Evolutionary conservation across 768 basidiomycete genomes (phyloP).

Genomic region (Rhizopogon vinicolor): DNA sequence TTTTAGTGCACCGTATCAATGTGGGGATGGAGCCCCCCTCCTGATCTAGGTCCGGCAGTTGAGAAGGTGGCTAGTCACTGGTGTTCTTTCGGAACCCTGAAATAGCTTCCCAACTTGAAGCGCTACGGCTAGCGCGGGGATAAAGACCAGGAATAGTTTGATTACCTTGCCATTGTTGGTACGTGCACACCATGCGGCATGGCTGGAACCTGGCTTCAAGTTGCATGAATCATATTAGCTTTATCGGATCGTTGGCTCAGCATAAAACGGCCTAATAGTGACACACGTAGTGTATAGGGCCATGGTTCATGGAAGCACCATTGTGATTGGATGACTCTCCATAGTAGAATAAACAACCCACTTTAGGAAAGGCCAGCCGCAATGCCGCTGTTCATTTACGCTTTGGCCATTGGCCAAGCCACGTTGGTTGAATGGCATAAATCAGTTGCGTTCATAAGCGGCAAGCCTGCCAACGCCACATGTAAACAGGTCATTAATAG

Average conservation of each 20-base stretch:
- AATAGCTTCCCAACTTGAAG: too few relatives aligned
- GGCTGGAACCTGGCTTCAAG: neutral
- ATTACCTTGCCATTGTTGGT: neutral
- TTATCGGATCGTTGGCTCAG: neutral
- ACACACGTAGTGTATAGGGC: neutral
- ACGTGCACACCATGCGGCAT: neutral
- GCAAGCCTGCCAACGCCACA: too few relatives aligned
- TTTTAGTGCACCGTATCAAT: neutral
- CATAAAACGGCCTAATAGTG: neutral
- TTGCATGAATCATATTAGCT: neutral
- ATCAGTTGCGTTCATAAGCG: neutral
- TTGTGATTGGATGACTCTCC: neutral
- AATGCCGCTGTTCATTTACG: too few relatives aligned
- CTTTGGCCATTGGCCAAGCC: neutral
- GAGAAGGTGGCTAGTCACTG: neutral
- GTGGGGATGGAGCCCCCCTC: too few relatives aligned
- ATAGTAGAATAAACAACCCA: too few relatives aligned
- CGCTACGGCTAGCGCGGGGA: too few relatives aligned
- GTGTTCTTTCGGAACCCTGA: too few relatives aligned
- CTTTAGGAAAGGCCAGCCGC: too few relatives aligned
- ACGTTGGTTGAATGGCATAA: neutral
- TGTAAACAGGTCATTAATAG: neutral
- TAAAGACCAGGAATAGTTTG: neutral
- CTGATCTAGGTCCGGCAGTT: neutral
- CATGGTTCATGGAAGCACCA: neutral